phyloP scores from a whole-genome alignment of 1,284 basidiomycete genomes.

The Tranzscheliella williamsii region DNA sequence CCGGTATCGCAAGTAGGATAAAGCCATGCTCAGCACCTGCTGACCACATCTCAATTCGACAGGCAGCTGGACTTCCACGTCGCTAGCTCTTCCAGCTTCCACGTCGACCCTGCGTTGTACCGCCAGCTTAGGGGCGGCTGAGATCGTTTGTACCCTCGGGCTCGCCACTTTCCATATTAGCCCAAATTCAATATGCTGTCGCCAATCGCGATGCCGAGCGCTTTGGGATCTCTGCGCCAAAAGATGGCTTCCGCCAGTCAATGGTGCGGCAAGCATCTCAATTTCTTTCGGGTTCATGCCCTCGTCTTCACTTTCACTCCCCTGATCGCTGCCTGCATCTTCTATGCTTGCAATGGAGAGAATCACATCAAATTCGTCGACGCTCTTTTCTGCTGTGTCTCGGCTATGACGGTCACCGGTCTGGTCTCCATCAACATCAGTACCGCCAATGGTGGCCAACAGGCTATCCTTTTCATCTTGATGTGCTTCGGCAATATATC shows the following conservation, averaged over 20 bases:
- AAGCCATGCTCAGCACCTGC: too few species aligned
- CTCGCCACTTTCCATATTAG: too few species aligned
- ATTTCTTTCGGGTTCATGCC: constrained; percentile 63
- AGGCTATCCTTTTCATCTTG: constrained; percentile 67
- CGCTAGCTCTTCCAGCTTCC: too few species aligned
- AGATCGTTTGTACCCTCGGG: too few species aligned
- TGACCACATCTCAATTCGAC: too few species aligned
- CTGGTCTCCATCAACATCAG: constrained; percentile 75
- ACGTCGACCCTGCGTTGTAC: too few species aligned
- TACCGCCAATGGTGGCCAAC: constrained; percentile 74
- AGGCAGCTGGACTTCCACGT: too few species aligned
- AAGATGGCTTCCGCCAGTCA: constrained; percentile 4
- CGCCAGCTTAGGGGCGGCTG: too few species aligned
- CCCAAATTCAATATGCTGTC: background rate
- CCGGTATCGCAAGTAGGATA: too few species aligned
- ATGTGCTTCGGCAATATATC: constrained; percentile 59
- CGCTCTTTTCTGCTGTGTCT: constrained; percentile 74
- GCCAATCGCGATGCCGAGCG: background rate
- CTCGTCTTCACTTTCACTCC: constrained; percentile 74
- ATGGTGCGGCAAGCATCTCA: constrained; percentile 42
- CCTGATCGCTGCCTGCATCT: constrained; percentile 72
- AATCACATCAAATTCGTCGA: constrained; percentile 69
- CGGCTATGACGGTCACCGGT: constrained; percentile 78
- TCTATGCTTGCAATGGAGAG: constrained; percentile 63
- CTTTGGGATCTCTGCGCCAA: background rate